Percentiles rank a stretch among this genome's conserved stretches.
phyloP scores from a whole-genome alignment of 495 filamentous ascomycete species.

The Geoglossum glabrum region DNA sequence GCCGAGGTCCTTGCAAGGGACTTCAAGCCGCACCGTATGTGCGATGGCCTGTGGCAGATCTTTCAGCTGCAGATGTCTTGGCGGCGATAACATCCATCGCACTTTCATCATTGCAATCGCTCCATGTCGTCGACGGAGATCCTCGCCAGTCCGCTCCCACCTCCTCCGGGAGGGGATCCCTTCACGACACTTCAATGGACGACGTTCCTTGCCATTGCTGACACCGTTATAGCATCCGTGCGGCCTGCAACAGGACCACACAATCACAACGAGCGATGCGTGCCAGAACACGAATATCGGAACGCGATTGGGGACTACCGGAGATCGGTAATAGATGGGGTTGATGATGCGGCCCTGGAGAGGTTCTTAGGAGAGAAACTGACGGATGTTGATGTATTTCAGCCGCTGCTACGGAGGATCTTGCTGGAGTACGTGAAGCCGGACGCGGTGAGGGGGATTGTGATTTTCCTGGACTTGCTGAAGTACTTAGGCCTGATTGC shows the following conservation, averaged over 20 bases:
- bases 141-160: not conserved
- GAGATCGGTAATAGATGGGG: slow-evolving; percentile 2
- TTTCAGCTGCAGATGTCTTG: no score
- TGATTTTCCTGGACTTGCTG: slow-evolving; percentile 29
- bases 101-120: no score
- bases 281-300: slow-evolving; percentile 10
- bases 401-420: slow-evolving; percentile 19
- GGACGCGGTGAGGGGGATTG: slow-evolving; percentile 29
- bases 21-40: no score
- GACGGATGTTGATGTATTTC: slow-evolving; percentile 10
- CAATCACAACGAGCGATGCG: not conserved
- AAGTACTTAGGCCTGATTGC: slow-evolving; percentile 23
- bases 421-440: slow-evolving; percentile 23
- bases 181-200: slow-evolving; percentile 34
- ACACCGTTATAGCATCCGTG: slow-evolving; percentile 34
- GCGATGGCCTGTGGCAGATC: no score
- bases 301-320: slow-evolving; percentile 5
- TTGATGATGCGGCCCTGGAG: slow-evolving; percentile 8
- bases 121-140: not conserved
- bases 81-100: no score
- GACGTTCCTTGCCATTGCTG: slow-evolving; percentile 32
- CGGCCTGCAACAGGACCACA: not conserved
- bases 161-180: slow-evolving; percentile 6
- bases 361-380: slow-evolving; percentile 30
- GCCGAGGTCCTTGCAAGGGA: no score